These are phyloP conservation scores for Diplotaxis tenuifolia DNA, from an alignment of 345 rosid genomes.

Conservation along the genomic window DNA sequence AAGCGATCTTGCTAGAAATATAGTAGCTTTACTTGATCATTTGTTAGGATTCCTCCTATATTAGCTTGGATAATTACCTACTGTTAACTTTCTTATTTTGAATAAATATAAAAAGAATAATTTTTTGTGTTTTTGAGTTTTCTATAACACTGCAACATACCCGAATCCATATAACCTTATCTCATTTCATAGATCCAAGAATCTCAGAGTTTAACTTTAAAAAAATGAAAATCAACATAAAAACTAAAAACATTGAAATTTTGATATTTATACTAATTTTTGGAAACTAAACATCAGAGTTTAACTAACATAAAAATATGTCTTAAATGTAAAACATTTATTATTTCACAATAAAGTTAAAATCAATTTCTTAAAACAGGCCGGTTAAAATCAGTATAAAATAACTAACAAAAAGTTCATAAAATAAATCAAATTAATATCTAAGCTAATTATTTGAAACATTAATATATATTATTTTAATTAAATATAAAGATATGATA, in stretches of 20 bases:
- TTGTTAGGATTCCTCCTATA: too few species aligned
- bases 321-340: background rate
- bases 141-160: too few species aligned
- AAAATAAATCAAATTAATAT: background rate
- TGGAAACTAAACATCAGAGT: background rate
- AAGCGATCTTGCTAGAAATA: conserved; percentile 20
- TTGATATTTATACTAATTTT: too few species aligned
- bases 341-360: background rate
- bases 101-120: too few species aligned
- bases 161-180: too few species aligned
- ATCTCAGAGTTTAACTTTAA: too few species aligned
- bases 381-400: background rate
- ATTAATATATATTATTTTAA: background rate
- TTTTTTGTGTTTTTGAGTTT: too few species aligned
- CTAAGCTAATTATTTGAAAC: background rate
- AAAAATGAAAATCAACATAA: background rate
- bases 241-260: too few species aligned
- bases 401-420: background rate
- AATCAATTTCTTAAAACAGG: background rate
- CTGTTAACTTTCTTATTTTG: background rate
- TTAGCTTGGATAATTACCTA: background rate
- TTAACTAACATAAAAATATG: too few species aligned
- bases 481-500: background rate
- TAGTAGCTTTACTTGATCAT: background rate
- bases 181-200: too few species aligned